Evolutionary conservation across 495 filamentous ascomycete genomes (phyloP), one percentile per base, ranked within the genome.

Genomic region (Talaromyces proteolyticus): DNA sequence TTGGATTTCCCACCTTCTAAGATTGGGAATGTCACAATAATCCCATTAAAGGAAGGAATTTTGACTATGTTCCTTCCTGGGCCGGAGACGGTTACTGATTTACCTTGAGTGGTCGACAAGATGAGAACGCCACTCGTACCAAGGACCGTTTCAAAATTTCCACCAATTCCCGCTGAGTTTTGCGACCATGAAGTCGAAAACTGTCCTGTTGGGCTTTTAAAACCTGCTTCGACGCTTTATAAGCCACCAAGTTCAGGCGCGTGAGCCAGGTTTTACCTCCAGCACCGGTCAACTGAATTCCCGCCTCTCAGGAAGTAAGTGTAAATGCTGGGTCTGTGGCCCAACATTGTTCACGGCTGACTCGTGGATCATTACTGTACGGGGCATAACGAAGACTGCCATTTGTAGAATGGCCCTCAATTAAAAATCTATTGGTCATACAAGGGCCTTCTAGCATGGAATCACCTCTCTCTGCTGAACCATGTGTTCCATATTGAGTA

Each of bases 341-440:
- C 81, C 79, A 85, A 0, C 79, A 80, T 51, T 84, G 81, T 0
- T 79, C 79, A 55, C 81, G 79, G 12, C 65, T 73, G 20, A 78
- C 71, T 7, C 78, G 65, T 6, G 78, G 64, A 25, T 73, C 66
- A 48, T 73, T 73, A 34, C 52, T 60, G 58, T 83, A 83, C 0
- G 77, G 73, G 3, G 77, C 73, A 56, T 85, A 84, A 47, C 78
- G 74, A 18, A 80, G 41, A 29, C 69, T 57, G 5, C 81, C 81
- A 57, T 79, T 70, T 0, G 64, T 67, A 3, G 71, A 59, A 54
- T 79, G 83, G 0, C 79, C 79, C 54, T 85, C 81, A 44, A 79
- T 74, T n/a, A 82, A 74, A 0, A 78, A 81, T 1, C 68, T 74
- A 44, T 82, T 78, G 2, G 80, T 85, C 68, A 82, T 78, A 11